phyloP scores from a whole-genome alignment of 768 basidiomycete species.

The Lepiota venenata region DNA sequence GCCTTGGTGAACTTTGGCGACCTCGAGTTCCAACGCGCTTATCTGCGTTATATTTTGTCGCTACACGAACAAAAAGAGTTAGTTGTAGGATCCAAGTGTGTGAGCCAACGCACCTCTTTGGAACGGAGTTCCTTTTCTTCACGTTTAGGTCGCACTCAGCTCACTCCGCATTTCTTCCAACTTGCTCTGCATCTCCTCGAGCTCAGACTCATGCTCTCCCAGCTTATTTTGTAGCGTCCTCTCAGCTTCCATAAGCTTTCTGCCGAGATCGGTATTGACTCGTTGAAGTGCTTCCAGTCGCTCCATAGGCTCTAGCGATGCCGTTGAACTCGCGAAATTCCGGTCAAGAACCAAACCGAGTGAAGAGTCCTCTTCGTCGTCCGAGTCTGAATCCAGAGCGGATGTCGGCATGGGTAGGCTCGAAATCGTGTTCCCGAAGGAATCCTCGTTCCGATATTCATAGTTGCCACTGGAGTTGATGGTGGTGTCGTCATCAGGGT shows the following conservation, averaged over 20 bases:
- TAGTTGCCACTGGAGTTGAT: slow-evolving; percentile 16
- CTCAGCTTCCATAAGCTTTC: slow-evolving; percentile 76
- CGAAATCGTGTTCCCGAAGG: slow-evolving; percentile 45
- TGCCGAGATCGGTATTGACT: slow-evolving; percentile 68
- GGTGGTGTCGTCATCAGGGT: slow-evolving; percentile 29
- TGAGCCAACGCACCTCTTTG: slow-evolving; percentile 63
- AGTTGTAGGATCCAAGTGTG: neutral
- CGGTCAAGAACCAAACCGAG: slow-evolving; percentile 63
- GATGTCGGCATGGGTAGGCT: slow-evolving; percentile 57
- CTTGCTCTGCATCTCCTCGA: slow-evolving; percentile 74
- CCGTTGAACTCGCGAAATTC: slow-evolving; percentile 53
- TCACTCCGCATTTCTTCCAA: slow-evolving; percentile 80
- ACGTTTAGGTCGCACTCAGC: slow-evolving; percentile 71
- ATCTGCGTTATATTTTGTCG: slow-evolving; percentile 67
- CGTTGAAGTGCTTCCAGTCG: slow-evolving; percentile 70
- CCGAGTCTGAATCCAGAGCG: slow-evolving; percentile 47
- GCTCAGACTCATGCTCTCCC: slow-evolving; percentile 74
- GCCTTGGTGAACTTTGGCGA: slow-evolving; percentile 70
- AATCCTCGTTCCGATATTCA: slow-evolving; percentile 23
- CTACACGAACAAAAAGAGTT: slow-evolving; percentile 28
- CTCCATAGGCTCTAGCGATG: slow-evolving; percentile 71
- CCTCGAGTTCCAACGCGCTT: slow-evolving; percentile 68
- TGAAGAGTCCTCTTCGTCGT: slow-evolving; percentile 50
- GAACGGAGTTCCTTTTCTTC: slow-evolving; percentile 91
- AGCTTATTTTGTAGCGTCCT: slow-evolving; percentile 62